Evolutionary conservation across 768 basidiomycete genomes (phyloP).

Genomic region (Rhizopogon roseolus): DNA sequence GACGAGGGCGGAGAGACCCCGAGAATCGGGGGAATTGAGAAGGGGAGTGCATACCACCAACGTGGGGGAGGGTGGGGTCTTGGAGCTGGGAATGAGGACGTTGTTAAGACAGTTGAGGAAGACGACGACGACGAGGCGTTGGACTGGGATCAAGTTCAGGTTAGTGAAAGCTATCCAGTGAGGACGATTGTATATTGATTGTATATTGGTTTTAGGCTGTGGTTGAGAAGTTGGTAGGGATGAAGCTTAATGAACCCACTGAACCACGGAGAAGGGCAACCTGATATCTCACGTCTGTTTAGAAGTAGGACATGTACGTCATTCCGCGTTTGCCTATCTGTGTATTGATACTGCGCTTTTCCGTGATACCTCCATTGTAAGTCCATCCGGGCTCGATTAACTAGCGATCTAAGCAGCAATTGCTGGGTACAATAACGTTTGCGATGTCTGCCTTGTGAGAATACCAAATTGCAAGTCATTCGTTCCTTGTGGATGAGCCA

Average conservation of each 20-base stretch:
- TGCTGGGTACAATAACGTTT: too few relatives aligned
- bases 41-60: constrained; percentile 13
- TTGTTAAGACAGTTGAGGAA: constrained; percentile 40
- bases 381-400: too few relatives aligned
- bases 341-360: background rate
- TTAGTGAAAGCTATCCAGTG: constrained; percentile 13
- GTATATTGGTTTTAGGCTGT: constrained; percentile 32
- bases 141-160: constrained; percentile 73
- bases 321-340: background rate
- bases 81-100: constrained; percentile 53
- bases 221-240: constrained; percentile 57
- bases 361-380: too few relatives aligned
- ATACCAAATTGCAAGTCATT: too few relatives aligned
- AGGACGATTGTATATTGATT: background rate
- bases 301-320: background rate
- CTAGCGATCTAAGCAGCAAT: too few relatives aligned
- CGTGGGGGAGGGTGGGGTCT: constrained; percentile 74
- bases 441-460: too few relatives aligned
- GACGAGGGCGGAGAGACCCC: constrained; percentile 58
- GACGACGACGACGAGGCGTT: constrained; percentile 62
- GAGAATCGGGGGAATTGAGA: constrained; percentile 41
- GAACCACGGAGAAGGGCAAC: constrained; percentile 23
- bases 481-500: too few relatives aligned
- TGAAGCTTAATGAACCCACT: constrained; percentile 28
- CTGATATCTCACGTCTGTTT: background rate